These are phyloP conservation scores for Paramecium bursaria DNA, from an alignment of 73 alveolate species.

Conservation along the genomic window DNA sequence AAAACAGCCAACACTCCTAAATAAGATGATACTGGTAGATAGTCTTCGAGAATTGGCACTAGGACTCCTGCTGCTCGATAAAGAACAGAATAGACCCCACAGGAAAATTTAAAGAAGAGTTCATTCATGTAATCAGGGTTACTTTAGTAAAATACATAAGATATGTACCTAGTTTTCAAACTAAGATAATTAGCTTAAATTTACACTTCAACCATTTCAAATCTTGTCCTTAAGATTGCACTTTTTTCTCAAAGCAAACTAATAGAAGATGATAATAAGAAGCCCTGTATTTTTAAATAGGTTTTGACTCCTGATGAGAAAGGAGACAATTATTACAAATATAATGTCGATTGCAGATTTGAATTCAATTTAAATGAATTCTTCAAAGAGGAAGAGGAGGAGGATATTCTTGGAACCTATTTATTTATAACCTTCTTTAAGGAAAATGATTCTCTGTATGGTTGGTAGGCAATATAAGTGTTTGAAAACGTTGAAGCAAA, in stretches of 20 bases:
- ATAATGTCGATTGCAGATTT: slow-evolving; percentile 16
- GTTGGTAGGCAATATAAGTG: slow-evolving; percentile 42
- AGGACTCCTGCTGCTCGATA: slow-evolving; percentile 19
- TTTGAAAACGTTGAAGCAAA: not conserved
- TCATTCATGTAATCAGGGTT: too few species aligned
- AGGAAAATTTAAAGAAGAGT: not conserved
- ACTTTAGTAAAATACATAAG: too few species aligned
- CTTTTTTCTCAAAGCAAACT: slow-evolving; percentile 5
- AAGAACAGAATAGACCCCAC: not conserved
- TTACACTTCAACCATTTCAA: not conserved
- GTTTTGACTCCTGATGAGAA: slow-evolving; percentile 51
- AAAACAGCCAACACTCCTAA: too few species aligned
- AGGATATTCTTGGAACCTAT: slow-evolving; percentile 19
- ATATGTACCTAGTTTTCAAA: slow-evolving; percentile 2
- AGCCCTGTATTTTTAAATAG: not conserved
- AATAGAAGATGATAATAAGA: slow-evolving; percentile 27
- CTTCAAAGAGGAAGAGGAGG: slow-evolving; percentile 9
- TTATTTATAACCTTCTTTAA: slow-evolving; percentile 31
- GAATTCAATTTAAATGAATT: not conserved
- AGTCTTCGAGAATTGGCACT: too few species aligned
- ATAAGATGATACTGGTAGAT: too few species aligned
- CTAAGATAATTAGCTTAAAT: slow-evolving; percentile 16
- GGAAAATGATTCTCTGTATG: slow-evolving; percentile 1
- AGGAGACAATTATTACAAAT: slow-evolving; percentile 54
- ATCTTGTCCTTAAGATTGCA: not conserved